A percentile compares a stretch with the other conserved stretches of the same genome.
phyloP scores from a whole-genome alignment of 768 basidiomycete genomes.

The Lactarius hatsudake region DNA sequence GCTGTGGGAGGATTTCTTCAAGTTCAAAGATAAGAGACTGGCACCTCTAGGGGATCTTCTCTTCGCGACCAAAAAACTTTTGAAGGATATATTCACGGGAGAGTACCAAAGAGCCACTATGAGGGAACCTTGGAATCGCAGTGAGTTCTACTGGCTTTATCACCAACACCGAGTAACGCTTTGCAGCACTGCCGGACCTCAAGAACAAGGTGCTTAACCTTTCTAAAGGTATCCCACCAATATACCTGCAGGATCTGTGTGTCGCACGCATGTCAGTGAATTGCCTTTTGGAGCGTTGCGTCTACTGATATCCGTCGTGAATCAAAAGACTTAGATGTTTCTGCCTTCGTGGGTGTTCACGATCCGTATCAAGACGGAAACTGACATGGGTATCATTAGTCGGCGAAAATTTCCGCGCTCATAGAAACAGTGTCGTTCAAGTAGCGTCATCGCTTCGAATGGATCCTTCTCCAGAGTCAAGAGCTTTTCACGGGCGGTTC shows the following conservation, averaged over 20 bases:
- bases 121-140: not conserved
- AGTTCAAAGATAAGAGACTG: not conserved
- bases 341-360: constrained; percentile 12
- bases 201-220: not conserved
- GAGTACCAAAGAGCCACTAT: constrained; percentile 7
- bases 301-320: not conserved
- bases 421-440: constrained; percentile 7
- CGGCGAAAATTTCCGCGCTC: constrained; percentile 7
- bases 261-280: constrained; percentile 15
- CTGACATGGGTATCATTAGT: not conserved
- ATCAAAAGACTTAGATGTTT: constrained; percentile 18
- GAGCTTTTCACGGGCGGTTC: constrained; percentile 5
- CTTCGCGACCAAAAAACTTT: not conserved
- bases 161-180: not conserved
- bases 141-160: not conserved
- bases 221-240: not conserved
- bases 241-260: constrained; percentile 12
- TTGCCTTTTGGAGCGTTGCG: not conserved
- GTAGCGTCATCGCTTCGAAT: not conserved
- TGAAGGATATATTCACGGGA: constrained; percentile 15
- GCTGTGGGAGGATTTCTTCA: constrained; percentile 21
- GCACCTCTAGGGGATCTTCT: not conserved
- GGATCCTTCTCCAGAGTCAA: not conserved
- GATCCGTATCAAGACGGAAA: not conserved
- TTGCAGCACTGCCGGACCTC: not conserved